Evolutionary conservation across 805 yeast species (phyloP), one percentile per base, ranked within the genome.

Genomic region (Saccharomycopsis sp.): DNA sequence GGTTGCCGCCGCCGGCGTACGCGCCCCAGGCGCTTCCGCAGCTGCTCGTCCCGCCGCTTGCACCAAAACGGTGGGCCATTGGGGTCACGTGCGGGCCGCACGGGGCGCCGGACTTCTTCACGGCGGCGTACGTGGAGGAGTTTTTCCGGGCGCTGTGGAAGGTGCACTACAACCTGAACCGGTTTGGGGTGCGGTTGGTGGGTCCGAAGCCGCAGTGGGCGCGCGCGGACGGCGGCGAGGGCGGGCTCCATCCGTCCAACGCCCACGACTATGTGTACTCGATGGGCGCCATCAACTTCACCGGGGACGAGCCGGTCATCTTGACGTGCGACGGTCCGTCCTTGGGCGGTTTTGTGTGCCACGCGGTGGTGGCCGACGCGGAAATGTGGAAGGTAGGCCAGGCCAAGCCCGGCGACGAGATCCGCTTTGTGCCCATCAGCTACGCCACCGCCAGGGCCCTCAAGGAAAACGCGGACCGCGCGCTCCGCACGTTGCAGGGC

Each of bases 371-470:
- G 63, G 88, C 90, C 14, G 95, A 91, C 67, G 89, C 95, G 47
- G 99, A 94, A 74, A 83, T 94, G 86, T 92, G 98, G 98, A 94
- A 94, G 75, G 88, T 94, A 68, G 99, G 99, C 52, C 98, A 92
- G 75, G 91, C 89, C 50, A 91, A 89, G 71, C 97, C 98, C 2
- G 98, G 98, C 67, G 98, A 94, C 67, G 65, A 71, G 52, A 83
- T 92, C 60, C 80, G 80, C 64, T 92, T 94, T 76, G 82, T 83
- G 57, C 97, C 97, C 41, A 78, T 94, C 50, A 66, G 82, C 15
- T 86, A 81, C 64, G 83, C 80, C 34, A 73, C 79, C 58, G 97
- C 98, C 4, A 75, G 87, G 63, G 70, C 70, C 16, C 75, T 91
- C 70, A 87, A 83, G 71, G 66, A 66, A 24, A 70, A 74, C 1